These are phyloP conservation scores for Fusarium sublunatum DNA, from an alignment of 2,329 filamentous ascomycete species.

Conservation along the genomic window DNA sequence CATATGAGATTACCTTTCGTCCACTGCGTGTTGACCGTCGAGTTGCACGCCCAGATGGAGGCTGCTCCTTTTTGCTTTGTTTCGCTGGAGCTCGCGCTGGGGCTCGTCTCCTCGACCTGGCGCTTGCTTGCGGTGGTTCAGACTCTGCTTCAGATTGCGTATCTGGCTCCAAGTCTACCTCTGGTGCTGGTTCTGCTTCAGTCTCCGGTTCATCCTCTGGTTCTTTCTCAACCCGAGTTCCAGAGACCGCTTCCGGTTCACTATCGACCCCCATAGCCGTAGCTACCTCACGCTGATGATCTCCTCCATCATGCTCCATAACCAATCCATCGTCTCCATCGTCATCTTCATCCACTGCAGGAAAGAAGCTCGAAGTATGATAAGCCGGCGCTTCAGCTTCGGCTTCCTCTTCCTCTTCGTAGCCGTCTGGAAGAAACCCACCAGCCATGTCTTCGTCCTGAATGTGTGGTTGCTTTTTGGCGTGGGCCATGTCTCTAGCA, in stretches of 20 bases:
- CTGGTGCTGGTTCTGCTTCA: neutral
- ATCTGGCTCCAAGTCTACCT: neutral
- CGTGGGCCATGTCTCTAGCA: slow-evolving; percentile 45
- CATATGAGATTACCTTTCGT: slow-evolving; percentile 28
- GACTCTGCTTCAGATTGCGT: slow-evolving; percentile 12
- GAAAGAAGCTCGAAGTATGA: slow-evolving; percentile 61
- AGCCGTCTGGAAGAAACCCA: slow-evolving; percentile 70
- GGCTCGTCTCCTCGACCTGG: slow-evolving; percentile 9
- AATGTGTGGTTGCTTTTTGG: slow-evolving; percentile 38
- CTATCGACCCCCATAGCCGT: slow-evolving; percentile 3
- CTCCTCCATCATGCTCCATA: slow-evolving; percentile 47
- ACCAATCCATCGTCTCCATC: slow-evolving; percentile 50
- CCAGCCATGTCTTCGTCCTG: slow-evolving; percentile 66
- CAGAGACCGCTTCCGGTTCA: neutral
- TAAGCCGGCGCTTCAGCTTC: slow-evolving; percentile 48
- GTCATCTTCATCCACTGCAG: slow-evolving; percentile 58
- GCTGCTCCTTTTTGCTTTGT: neutral
- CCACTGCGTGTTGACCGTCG: slow-evolving; percentile 38
- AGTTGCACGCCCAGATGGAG: slow-evolving; percentile 6
- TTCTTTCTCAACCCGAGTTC: neutral
- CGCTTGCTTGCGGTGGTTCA: slow-evolving; percentile 8
- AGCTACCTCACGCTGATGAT: neutral
- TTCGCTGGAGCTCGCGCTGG: slow-evolving; percentile 10
- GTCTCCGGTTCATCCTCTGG: neutral
- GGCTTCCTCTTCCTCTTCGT: slow-evolving; percentile 61